A percentile compares a stretch with the other conserved stretches of the same genome.
These are phyloP conservation scores for Tolypocladium amazonense DNA, from an alignment of 2,329 filamentous ascomycete genomes.

Conservation along the genomic window DNA sequence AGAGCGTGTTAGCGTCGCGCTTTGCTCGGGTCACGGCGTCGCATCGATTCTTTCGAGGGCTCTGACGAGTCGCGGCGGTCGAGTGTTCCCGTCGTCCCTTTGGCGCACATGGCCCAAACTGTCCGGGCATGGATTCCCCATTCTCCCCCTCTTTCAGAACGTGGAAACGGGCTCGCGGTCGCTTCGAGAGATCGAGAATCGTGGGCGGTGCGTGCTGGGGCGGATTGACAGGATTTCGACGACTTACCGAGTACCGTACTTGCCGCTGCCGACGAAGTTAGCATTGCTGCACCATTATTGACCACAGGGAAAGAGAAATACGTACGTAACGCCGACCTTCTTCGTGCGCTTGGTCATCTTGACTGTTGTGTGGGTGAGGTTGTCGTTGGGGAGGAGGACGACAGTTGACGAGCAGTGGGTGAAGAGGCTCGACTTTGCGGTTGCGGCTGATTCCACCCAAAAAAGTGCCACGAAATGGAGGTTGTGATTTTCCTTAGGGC, in stretches of 20 bases:
- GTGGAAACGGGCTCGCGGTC: background rate
- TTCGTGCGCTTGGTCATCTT: constrained; percentile 92
- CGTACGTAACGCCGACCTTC: constrained; percentile 89
- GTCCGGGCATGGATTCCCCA: background rate
- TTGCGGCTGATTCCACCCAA: constrained; percentile 17
- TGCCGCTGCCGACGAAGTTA: constrained; percentile 40
- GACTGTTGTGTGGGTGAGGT: constrained; percentile 32
- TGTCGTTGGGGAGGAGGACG: constrained; percentile 21
- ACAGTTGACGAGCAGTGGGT: constrained; percentile 18
- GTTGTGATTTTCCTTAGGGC: constrained; percentile 32
- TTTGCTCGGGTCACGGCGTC: background rate
- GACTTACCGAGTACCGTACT: constrained; percentile 91
- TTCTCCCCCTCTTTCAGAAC: background rate
- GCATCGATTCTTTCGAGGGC: background rate
- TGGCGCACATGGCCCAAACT: background rate
- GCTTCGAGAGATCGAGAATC: background rate
- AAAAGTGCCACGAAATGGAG: constrained; percentile 21
- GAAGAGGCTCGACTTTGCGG: constrained; percentile 18
- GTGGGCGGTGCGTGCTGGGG: background rate
- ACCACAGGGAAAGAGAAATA: constrained; percentile 11
- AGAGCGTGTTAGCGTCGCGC: background rate
- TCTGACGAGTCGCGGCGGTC: background rate
- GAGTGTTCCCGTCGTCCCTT: background rate
- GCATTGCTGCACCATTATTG: constrained; percentile 7
- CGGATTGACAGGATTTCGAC: background rate